phyloP scores from a whole-genome alignment of 495 filamentous ascomycete genomes.

The Xylaria grammica region DNA sequence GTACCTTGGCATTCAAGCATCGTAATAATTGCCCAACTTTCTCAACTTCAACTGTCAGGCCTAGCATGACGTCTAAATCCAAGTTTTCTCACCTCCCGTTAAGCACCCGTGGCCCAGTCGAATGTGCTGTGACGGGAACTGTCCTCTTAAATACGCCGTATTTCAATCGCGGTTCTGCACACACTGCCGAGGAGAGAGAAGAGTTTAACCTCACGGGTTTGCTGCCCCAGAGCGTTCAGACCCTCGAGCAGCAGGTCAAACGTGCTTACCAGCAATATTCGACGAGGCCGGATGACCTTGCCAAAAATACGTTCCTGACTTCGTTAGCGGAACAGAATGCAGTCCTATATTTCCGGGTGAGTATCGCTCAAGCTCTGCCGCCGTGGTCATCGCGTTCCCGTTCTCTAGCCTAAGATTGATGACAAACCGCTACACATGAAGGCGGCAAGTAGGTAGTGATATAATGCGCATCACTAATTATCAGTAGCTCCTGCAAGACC shows the following conservation, averaged over 20 bases:
- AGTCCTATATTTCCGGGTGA: constrained; percentile 74
- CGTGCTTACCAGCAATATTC: constrained; percentile 83
- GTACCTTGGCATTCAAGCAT: constrained; percentile 22
- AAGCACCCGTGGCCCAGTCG: constrained; percentile 65
- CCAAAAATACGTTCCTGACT: constrained; percentile 85
- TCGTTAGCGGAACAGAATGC: constrained; percentile 87
- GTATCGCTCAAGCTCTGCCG: background rate
- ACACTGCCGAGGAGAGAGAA: constrained; percentile 68
- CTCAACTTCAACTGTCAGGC: constrained; percentile 12
- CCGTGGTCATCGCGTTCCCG: background rate
- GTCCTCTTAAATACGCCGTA: constrained; percentile 70
- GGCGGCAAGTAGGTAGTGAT: background rate
- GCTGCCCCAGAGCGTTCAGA: constrained; percentile 74
- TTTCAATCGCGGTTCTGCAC: constrained; percentile 86
- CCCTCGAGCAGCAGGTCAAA: constrained; percentile 77
- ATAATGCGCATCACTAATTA: constrained; percentile 4
- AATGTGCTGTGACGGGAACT: constrained; percentile 63
- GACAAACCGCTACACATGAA: background rate
- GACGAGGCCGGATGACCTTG: constrained; percentile 71
- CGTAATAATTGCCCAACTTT: constrained; percentile 21
- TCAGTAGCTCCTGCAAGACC: constrained; percentile 47
- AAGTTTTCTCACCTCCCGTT: constrained; percentile 66
- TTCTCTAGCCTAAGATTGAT: background rate
- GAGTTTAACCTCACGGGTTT: constrained; percentile 74
- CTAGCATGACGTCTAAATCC: constrained; percentile 39